These are phyloP conservation scores for Panellus pusillus DNA, from an alignment of 768 basidiomycete species.

Conservation along the genomic window DNA sequence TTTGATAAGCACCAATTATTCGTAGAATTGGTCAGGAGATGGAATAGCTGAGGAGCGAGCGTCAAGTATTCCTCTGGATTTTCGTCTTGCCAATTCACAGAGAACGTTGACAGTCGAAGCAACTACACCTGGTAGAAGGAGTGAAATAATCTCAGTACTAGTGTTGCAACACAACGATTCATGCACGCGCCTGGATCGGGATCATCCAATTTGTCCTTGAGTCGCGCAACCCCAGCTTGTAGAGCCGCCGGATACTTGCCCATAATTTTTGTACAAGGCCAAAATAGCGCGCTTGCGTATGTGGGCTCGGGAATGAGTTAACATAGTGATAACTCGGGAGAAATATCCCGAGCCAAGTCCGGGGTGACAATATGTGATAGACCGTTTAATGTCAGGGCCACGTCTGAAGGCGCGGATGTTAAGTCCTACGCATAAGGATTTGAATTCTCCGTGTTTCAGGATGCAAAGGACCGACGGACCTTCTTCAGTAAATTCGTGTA, in stretches of 20 bases:
- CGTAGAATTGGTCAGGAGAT: constrained; percentile 86
- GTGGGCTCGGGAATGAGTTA: constrained; percentile 85
- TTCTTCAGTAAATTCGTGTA: constrained; percentile 93
- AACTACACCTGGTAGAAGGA: constrained; percentile 67
- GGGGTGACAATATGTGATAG: constrained; percentile 80
- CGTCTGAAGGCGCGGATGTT: constrained; percentile 70
- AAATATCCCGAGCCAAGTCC: constrained; percentile 91
- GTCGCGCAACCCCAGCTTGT: constrained; percentile 59
- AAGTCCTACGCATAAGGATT: constrained; percentile 62
- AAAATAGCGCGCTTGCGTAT: constrained; percentile 91
- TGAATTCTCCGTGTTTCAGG: background rate
- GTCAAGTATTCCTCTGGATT: constrained; percentile 80
- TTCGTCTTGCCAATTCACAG: constrained; percentile 83
- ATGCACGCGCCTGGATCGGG: constrained; percentile 58
- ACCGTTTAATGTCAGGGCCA: constrained; percentile 78
- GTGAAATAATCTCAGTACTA: background rate
- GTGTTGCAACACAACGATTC: constrained; percentile 1
- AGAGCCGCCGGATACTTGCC: constrained; percentile 81
- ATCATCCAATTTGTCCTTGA: constrained; percentile 83
- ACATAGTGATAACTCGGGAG: constrained; percentile 81
- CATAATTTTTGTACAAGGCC: constrained; percentile 76
- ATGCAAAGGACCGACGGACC: constrained; percentile 43
- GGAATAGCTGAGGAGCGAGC: constrained; percentile 91
- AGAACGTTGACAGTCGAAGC: constrained; percentile 92
- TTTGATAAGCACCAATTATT: constrained; percentile 99